Evolutionary conservation across 2,329 filamentous ascomycete species (phyloP).

Genomic region (Colletotrichum sp.): DNA sequence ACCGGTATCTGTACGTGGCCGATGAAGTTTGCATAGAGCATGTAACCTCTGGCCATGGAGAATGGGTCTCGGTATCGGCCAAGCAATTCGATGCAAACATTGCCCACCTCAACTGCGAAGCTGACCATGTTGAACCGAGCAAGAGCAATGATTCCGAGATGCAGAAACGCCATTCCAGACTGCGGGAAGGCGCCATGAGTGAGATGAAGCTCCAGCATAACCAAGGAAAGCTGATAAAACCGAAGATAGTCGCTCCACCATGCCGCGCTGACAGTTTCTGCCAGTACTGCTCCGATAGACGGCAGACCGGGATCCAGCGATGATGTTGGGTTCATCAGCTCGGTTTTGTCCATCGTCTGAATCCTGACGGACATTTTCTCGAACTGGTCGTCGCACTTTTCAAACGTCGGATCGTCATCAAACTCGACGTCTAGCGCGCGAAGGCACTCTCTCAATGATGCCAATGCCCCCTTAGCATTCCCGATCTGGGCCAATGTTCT

Average conservation of each 20-base stretch:
- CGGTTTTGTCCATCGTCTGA: conserved; percentile 56
- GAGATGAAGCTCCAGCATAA: conserved; percentile 71
- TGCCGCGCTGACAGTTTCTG: conserved; percentile 71
- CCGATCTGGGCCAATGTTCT: conserved; percentile 78
- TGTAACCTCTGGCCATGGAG: conserved; percentile 70
- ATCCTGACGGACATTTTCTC: conserved; percentile 64
- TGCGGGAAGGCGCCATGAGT: conserved; percentile 70
- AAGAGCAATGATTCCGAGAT: conserved; percentile 70
- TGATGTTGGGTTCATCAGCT: conserved; percentile 47
- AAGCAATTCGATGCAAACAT: conserved; percentile 66
- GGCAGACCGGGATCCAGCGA: conserved; percentile 58
- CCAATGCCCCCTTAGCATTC: conserved; percentile 71
- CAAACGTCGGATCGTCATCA: conserved; percentile 69
- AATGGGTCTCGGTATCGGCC: conserved; percentile 67
- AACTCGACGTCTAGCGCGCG: conserved; percentile 70
- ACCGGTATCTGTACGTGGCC: conserved; percentile 73
- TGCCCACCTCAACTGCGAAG: conserved; percentile 69
- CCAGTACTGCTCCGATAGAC: conserved; percentile 71
- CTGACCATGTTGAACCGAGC: conserved; percentile 73
- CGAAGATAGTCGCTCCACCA: conserved; percentile 75
- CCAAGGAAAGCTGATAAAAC: conserved; percentile 74
- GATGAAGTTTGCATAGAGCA: conserved; percentile 71
- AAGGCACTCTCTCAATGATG: conserved; percentile 73
- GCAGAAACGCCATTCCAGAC: conserved; percentile 69
- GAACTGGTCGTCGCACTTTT: conserved; percentile 80